These are phyloP conservation scores for Penicillium desertorum DNA, from an alignment of 495 filamentous ascomycete species.

Conservation along the genomic window DNA sequence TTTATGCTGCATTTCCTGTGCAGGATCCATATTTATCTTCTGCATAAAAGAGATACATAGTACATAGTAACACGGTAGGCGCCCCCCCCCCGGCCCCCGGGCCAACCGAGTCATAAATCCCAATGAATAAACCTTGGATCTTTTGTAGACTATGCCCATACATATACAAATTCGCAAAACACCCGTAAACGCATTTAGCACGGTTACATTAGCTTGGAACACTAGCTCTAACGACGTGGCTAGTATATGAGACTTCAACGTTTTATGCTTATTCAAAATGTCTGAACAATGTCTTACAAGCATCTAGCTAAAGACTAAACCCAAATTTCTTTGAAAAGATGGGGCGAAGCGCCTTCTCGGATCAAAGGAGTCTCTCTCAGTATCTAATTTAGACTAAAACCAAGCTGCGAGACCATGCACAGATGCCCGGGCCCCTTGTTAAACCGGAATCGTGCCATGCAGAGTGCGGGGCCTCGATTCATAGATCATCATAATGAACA, in stretches of 20 bases:
- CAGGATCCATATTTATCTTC: neutral
- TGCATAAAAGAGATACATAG: neutral
- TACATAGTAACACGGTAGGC: too few relatives aligned
- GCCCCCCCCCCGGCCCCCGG: too few relatives aligned
- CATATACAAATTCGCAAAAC: too few relatives aligned
- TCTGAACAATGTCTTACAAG: neutral
- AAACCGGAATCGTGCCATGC: neutral
- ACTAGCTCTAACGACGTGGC: neutral
- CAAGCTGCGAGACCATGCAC: neutral
- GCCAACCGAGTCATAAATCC: too few relatives aligned
- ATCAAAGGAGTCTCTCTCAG: neutral
- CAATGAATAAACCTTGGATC: too few relatives aligned
- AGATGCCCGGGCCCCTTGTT: neutral
- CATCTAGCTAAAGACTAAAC: neutral
- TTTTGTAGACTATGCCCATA: too few relatives aligned
- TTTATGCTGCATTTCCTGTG: neutral
- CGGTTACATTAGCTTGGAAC: neutral
- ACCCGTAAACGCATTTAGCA: too few relatives aligned
- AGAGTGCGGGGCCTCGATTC: neutral
- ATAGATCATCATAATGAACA: conserved; percentile 3
- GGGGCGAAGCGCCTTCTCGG: neutral
- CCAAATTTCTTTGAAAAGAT: neutral
- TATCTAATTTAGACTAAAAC: neutral
- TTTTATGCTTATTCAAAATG: neutral
- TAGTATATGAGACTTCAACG: neutral